Evolutionary conservation across 1,139 yeast species (phyloP).

Genomic region (Arxiozyma telluris): DNA sequence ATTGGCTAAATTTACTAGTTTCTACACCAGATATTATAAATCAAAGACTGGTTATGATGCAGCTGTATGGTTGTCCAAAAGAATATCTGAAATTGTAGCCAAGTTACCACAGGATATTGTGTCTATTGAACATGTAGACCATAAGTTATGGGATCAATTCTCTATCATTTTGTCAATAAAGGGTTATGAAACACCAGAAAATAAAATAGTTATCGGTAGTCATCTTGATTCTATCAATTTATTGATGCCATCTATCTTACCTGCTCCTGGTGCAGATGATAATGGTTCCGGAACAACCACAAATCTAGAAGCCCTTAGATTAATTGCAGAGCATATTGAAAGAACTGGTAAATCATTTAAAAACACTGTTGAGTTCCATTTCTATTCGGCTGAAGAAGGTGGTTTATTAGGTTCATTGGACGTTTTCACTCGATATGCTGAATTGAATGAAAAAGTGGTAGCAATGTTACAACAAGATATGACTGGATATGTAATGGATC

Average conservation of each 20-base stretch:
- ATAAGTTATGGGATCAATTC: slow-evolving; percentile 47
- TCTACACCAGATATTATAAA: slow-evolving; percentile 75
- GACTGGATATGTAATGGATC: slow-evolving; percentile 73
- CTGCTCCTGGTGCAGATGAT: slow-evolving; percentile 95
- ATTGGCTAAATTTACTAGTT: slow-evolving; percentile 57
- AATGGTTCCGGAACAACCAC: slow-evolving; percentile 87
- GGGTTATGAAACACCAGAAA: slow-evolving; percentile 36
- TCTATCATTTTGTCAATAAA: slow-evolving; percentile 43
- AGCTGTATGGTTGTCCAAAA: slow-evolving; percentile 59
- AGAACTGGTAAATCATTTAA: slow-evolving; percentile 24
- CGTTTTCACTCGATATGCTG: slow-evolving; percentile 49
- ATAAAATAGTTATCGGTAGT: slow-evolving; percentile 68
- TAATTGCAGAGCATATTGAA: slow-evolving; percentile 36
- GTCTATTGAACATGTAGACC: slow-evolving; percentile 37
- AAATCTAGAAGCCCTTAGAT: slow-evolving; percentile 62
- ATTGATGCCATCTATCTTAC: slow-evolving; percentile 55
- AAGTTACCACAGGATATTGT: slow-evolving; percentile 29
- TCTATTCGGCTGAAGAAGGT: slow-evolving; percentile 92
- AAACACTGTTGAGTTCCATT: slow-evolving; percentile 83
- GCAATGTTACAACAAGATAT: slow-evolving; percentile 93
- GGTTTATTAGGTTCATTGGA: slow-evolving; percentile 85
- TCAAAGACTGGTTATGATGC: slow-evolving; percentile 61
- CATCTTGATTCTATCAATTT: slow-evolving; percentile 84
- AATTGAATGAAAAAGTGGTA: slow-evolving; percentile 43
- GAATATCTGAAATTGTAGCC: slow-evolving; percentile 37